Percentiles rank a stretch among this genome's conserved stretches.
phyloP scores from a whole-genome alignment of 768 basidiomycete species.

The Mycena rosella region DNA sequence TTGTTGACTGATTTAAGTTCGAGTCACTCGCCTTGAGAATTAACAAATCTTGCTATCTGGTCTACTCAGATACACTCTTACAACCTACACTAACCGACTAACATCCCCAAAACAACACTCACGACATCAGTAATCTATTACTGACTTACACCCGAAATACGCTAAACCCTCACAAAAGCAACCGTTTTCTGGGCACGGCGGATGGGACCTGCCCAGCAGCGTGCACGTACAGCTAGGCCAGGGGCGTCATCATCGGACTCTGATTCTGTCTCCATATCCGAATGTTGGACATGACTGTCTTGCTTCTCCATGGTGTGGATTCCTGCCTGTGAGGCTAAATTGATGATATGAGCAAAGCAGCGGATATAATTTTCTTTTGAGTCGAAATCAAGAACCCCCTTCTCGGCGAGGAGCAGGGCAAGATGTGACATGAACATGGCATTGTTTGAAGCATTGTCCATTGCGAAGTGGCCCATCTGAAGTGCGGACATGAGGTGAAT shows the following conservation, averaged over 20 bases:
- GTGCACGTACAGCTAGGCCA: background rate
- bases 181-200: background rate
- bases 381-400: background rate
- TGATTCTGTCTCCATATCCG: background rate
- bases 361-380: background rate
- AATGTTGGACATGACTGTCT: background rate
- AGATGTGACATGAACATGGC: background rate
- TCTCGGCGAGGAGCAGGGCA: background rate
- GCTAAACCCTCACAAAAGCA: no score
- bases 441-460: slow-evolving; percentile 7
- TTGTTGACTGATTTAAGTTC: no score
- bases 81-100: no score
- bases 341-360: no score
- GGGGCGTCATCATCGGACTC: background rate
- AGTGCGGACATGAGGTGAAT: slow-evolving; percentile 2
- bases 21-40: no score
- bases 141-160: no score
- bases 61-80: no score
- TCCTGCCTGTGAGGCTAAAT: background rate
- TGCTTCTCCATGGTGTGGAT: background rate
- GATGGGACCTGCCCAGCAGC: background rate
- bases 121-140: no score
- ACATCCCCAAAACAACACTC: no score
- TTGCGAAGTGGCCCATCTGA: slow-evolving; percentile 3
- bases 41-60: no score